phyloP scores from a whole-genome alignment of 2,329 filamentous ascomycete species.

The Pezicula radicicola region DNA sequence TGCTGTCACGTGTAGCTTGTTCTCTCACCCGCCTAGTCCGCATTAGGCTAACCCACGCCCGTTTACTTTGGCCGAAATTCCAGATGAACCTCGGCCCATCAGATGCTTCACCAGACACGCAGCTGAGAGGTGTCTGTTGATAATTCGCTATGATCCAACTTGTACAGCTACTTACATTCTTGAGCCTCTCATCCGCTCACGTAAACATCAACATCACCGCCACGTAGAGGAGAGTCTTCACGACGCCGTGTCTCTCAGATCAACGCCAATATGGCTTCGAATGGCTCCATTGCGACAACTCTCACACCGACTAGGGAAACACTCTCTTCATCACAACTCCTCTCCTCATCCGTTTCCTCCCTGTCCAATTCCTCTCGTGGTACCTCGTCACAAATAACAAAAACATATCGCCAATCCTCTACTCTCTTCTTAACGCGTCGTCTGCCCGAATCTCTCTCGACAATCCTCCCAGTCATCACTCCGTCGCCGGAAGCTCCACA shows the following conservation, averaged over 20 bases:
- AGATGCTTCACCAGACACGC: no score
- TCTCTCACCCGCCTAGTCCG: no score
- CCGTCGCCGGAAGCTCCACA: slow-evolving; percentile 37
- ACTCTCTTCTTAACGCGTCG: slow-evolving; percentile 94
- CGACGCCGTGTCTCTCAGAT: neutral
- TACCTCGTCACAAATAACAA: slow-evolving; percentile 72
- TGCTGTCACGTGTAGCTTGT: no score
- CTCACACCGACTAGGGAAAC: slow-evolving; percentile 34
- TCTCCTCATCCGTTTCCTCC: slow-evolving; percentile 68
- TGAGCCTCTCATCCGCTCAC: slow-evolving; percentile 1
- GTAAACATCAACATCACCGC: no score
- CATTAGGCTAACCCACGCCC: no score
- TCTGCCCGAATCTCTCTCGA: slow-evolving; percentile 83
- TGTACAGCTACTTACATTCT: neutral
- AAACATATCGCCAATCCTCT: slow-evolving; percentile 90
- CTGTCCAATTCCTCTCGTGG: slow-evolving; percentile 63
- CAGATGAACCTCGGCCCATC: no score
- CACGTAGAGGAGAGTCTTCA: no score
- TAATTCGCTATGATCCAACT: no score
- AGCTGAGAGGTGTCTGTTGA: no score
- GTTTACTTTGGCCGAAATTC: no score
- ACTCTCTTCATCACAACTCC: slow-evolving; percentile 51
- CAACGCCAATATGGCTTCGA: slow-evolving; percentile 20
- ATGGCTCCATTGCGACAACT: slow-evolving; percentile 22
- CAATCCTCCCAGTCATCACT: slow-evolving; percentile 77